Conservation (phyloP, 495 filamentous ascomycete genomes). For the Neurospora discreta region DNA sequence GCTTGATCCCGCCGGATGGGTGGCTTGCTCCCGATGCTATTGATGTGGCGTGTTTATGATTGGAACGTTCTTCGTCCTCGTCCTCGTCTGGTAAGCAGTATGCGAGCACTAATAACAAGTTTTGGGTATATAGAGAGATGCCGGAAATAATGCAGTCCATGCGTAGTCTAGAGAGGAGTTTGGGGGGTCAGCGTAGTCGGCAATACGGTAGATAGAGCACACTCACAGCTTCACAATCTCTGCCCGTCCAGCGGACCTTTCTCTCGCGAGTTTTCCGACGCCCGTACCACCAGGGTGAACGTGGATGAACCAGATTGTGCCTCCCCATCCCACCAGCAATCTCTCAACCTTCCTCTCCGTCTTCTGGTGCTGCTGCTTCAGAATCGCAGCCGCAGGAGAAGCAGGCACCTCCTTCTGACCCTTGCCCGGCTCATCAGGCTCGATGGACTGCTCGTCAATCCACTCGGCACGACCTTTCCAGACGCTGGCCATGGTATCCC, state of each 20-base stretch:
- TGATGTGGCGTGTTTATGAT: slow-evolving; percentile 27
- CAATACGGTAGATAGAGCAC: background rate
- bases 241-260: slow-evolving; percentile 63
- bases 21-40: slow-evolving; percentile 36
- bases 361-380: slow-evolving; percentile 33
- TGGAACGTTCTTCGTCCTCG: slow-evolving; percentile 30
- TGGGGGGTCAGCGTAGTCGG: slow-evolving; percentile 17
- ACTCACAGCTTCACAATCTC: slow-evolving; percentile 86
- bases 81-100: slow-evolving; percentile 65
- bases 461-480: slow-evolving; percentile 90
- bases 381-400: slow-evolving; percentile 36
- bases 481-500: slow-evolving; percentile 89
- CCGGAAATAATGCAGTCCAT: slow-evolving; percentile 97
- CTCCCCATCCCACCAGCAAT: slow-evolving; percentile 87
- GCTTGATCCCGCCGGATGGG: slow-evolving; percentile 47
- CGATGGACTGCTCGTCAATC: slow-evolving; percentile 72
- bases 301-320: slow-evolving; percentile 90
- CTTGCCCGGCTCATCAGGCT: slow-evolving; percentile 40
- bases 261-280: slow-evolving; percentile 56
- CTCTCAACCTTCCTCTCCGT: slow-evolving; percentile 52
- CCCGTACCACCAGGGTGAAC: slow-evolving; percentile 66
- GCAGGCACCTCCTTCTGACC: slow-evolving; percentile 18
- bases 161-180: slow-evolving; percentile 55
- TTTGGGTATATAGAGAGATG: slow-evolving; percentile 91
- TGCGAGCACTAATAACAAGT: slow-evolving; percentile 77